Base-by-base conservation (phyloP, 2,329 filamentous ascomycete genomes). In the Aspergillus tanneri region DNA sequence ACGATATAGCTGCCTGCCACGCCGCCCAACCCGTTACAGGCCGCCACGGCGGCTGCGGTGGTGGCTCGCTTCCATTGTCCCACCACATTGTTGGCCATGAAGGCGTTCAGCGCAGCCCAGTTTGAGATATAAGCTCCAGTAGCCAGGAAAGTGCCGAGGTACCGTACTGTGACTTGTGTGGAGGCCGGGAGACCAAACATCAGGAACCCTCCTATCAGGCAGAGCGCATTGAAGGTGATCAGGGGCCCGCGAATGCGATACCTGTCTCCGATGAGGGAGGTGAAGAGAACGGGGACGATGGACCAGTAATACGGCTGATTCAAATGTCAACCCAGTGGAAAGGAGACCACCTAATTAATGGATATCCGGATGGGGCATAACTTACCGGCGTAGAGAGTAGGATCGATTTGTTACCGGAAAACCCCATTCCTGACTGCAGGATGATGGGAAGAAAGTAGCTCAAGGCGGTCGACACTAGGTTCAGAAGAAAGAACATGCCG, bases 61-160 rank as follows among this genome's bases (percentile, higher is more conserved):
- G 82, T 83, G 2, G 77, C 81, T 23, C 82, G 72, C 64, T 85
- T 85, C 82, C 82, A 86, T 58, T 85, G 82, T 0, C 81, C 80
- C 0, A 77, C 73, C 34, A 85, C 75, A 53, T 84, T 86, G 62
- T 84, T 85, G 12, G 79, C 77, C 59, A 82, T 78, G 54, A 83
- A 85, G 0, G 81, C 77, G 43, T 80, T 83, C 53, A 87, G 69
- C 0, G 82, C 84, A 0, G 84, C 83, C 83, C 84, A 87, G 54
- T 87, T 87, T 3, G 79, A 81, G 3, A 87, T 77, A 54, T 86
- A 87, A 1, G 84, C 83, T 0, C 84, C 84, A 0, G 84, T 87
- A 0, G 83, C 82, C 2, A 87, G 73, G 63, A 79, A 86, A 0
- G 81, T 82, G 7, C 84, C 84, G 23, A 84, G 70, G 53, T 86